These are phyloP conservation scores for Geotrichum candidum DNA, from an alignment of 1,139 yeast species.

Conservation along the genomic window DNA sequence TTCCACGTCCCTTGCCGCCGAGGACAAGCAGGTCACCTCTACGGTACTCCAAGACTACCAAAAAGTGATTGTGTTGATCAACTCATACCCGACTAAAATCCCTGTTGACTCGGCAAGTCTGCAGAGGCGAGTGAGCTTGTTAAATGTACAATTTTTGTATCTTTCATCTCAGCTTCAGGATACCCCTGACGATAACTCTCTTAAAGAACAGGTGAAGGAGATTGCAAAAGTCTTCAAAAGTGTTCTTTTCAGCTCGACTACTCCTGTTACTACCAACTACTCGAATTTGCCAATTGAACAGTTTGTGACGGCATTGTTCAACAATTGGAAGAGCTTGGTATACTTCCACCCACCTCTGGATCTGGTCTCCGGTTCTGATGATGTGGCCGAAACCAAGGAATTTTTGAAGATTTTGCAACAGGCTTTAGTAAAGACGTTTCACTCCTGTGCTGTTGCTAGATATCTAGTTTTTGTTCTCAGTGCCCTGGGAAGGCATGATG, in stretches of 20 bases:
- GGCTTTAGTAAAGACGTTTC: constrained; percentile 45
- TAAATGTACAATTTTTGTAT: constrained; percentile 21
- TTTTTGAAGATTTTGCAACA: constrained; percentile 31
- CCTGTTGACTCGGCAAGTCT: constrained; percentile 8
- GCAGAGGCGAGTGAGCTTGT: constrained; percentile 18
- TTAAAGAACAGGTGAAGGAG: constrained; percentile 15
- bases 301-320: constrained; percentile 33
- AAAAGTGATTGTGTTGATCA: constrained; percentile 16
- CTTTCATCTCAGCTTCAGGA: constrained; percentile 19
- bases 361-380: constrained; percentile 20
- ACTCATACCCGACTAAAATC: background rate
- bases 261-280: constrained; percentile 44
- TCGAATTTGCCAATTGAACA: constrained; percentile 33
- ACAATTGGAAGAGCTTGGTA: constrained; percentile 28
- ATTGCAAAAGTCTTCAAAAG: constrained; percentile 20
- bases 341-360: constrained; percentile 23
- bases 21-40: constrained; percentile 19
- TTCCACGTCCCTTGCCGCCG: constrained; percentile 18
- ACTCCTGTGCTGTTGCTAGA: constrained; percentile 42
- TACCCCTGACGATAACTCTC: constrained; percentile 14
- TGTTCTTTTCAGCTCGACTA: constrained; percentile 25
- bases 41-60: constrained; percentile 25
- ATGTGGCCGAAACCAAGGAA: constrained; percentile 20
- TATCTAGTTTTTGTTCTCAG: constrained; percentile 33
- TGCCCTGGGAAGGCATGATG: constrained; percentile 32